Evolutionary conservation across 1,139 yeast genomes (phyloP), one percentile per base, ranked within the genome.

Genomic region (Sugiyamaella novakii): DNA sequence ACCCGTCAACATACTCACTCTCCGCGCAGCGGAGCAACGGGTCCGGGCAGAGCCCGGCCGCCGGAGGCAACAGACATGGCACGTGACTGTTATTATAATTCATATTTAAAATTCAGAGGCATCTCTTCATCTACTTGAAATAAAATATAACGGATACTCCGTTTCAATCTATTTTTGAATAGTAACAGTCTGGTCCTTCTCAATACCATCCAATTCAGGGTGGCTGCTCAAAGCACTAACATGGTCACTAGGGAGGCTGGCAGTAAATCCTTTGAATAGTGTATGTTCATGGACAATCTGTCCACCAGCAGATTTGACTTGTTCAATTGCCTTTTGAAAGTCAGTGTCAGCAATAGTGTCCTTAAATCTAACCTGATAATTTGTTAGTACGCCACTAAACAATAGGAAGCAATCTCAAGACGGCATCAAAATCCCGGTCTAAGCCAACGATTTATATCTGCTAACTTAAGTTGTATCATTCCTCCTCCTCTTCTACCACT

Each of bases 151-250:
- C n/a, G n/a, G n/a, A n/a, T n/a, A n/a, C n/a, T n/a, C n/a, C n/a
- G 22, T 35, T 19, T 5, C 11, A 29, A 11, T 14, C 19, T 24
- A 21, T 25, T 41, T 29, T 30, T 31, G 39, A 31, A 34, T 38
- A 4, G 58, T 60, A 33, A 66, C 70, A 45, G 62, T 67, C 50
- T 58, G 57, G 51, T 65, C 70, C 46, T 57, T 60, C 56, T 65
- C 70, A 30, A 63, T 55, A n/a, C 54, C 60, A 10, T 56, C 67
- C 42, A 64, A 54, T 30, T 56, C 58, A 17, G 68, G 63, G 49
- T 60, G 61, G 25, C 56, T 18, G 37, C 57, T 52, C 24, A 66
- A 47, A 36, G 56, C 43, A 15, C 54, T 29, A 17, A 63, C 65
- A 34, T 59, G 60, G 52, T 54, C 62, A 21, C 59, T 58, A 22